These are phyloP conservation scores for Phyllosticta citriasiana DNA, from an alignment of 2,329 filamentous ascomycete species.

Conservation along the genomic window DNA sequence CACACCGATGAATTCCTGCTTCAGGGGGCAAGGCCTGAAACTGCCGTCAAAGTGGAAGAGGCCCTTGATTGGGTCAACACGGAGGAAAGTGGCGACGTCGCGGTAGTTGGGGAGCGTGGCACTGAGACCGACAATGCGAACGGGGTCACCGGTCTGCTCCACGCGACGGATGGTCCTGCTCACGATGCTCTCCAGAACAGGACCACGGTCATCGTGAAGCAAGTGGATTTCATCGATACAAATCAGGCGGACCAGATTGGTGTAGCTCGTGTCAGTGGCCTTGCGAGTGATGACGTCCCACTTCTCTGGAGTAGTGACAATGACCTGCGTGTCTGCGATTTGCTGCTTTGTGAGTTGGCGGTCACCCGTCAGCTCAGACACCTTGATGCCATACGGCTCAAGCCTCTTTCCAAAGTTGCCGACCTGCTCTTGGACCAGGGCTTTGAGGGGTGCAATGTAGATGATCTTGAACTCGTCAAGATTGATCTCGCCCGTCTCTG, in stretches of 20 bases:
- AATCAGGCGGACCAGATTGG: conserved; percentile 87
- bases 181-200: conserved; percentile 93
- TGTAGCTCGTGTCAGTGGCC: conserved; percentile 92
- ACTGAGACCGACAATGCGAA: conserved; percentile 83
- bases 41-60: conserved; percentile 95
- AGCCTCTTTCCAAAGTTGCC: conserved; percentile 92
- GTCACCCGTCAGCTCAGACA: conserved; percentile 94
- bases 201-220: conserved; percentile 92
- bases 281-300: conserved; percentile 99
- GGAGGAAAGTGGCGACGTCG: conserved; percentile 90
- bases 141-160: conserved; percentile 88
- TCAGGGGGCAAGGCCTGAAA: conserved; percentile 84
- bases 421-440: conserved; percentile 93
- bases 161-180: conserved; percentile 85
- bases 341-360: conserved; percentile 97
- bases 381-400: conserved; percentile 80
- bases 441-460: conserved; percentile 93
- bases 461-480: conserved; percentile 97
- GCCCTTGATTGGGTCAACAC: conserved; percentile 74
- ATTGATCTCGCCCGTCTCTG: conserved; percentile 84
- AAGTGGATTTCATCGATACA: conserved; percentile 98
- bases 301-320: conserved; percentile 97
- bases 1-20: conserved; percentile 94
- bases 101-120: conserved; percentile 94
- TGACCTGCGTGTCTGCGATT: conserved; percentile 94